A percentile compares a stretch with the other conserved stretches of the same genome.
These are phyloP conservation scores for Aspergillus sp. DNA, from an alignment of 2,329 filamentous ascomycete genomes.

Conservation along the genomic window DNA sequence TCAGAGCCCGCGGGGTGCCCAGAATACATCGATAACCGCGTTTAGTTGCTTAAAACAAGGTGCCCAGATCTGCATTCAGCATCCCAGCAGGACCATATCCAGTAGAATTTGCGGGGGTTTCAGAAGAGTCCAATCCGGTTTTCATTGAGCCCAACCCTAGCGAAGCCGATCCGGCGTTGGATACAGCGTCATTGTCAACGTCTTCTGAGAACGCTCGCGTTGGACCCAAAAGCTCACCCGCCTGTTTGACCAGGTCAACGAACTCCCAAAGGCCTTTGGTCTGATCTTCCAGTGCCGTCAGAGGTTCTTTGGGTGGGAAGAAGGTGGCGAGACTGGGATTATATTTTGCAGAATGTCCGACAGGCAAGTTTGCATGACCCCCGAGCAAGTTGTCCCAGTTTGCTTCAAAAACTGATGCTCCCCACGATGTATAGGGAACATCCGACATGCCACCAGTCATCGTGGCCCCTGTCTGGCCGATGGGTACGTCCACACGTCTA, in stretches of 20 bases:
- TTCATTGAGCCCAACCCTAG: background rate
- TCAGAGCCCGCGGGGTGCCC: background rate
- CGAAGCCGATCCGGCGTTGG: background rate
- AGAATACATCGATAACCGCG: background rate
- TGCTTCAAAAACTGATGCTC: conserved; percentile 36
- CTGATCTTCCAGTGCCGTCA: conserved; percentile 14
- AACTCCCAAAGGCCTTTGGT: conserved; percentile 37
- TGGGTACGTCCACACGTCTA: conserved; percentile 10
- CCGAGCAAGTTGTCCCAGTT: conserved; percentile 44
- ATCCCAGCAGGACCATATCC: conserved; percentile 9
- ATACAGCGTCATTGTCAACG: background rate
- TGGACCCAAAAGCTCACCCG: conserved; percentile 33
- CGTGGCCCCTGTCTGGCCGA: conserved; percentile 6
- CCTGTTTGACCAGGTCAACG: conserved; percentile 33
- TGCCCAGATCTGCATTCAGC: conserved; percentile 28
- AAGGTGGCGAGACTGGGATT: conserved; percentile 33
- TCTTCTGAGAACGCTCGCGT: conserved; percentile 4
- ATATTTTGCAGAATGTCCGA: conserved; percentile 37
- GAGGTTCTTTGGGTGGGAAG: conserved; percentile 29
- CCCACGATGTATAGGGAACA: conserved; percentile 35
- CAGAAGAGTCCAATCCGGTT: background rate
- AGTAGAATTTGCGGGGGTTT: conserved; percentile 8
- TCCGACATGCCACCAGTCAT: conserved; percentile 21
- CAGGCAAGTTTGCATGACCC: conserved; percentile 33
- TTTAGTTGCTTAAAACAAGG: conserved; percentile 23